These are phyloP conservation scores for Rhizopogon vulgaris DNA, from an alignment of 768 basidiomycete genomes.

Conservation along the genomic window DNA sequence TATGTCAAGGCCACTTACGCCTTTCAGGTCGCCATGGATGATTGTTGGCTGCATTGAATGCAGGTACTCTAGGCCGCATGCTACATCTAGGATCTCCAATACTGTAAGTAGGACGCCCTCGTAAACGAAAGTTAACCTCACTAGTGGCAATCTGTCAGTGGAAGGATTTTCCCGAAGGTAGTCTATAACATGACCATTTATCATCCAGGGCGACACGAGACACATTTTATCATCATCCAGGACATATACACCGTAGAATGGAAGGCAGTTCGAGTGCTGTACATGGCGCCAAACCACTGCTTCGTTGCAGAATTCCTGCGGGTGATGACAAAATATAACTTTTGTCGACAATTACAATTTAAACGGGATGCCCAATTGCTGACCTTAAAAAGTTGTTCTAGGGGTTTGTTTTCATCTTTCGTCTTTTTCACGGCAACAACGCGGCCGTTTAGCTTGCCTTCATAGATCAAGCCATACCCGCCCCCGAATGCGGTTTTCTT, in stretches of 20 bases:
- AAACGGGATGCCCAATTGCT: background rate
- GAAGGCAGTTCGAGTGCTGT: slow-evolving; percentile 29
- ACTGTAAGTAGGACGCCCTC: background rate
- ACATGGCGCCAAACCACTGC: slow-evolving; percentile 29
- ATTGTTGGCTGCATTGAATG: slow-evolving; percentile 35
- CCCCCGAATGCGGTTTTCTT: slow-evolving; percentile 8
- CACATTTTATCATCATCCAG: slow-evolving; percentile 13
- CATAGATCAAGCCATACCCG: slow-evolving; percentile 16
- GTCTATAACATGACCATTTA: slow-evolving; percentile 22
- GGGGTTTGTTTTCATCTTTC: background rate
- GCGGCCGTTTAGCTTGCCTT: slow-evolving; percentile 13
- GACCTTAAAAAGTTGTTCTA: slow-evolving; percentile 14
- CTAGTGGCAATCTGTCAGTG: slow-evolving; percentile 24
- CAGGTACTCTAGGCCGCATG: slow-evolving; percentile 36
- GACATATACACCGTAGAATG: slow-evolving; percentile 27
- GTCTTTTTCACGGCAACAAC: slow-evolving; percentile 25
- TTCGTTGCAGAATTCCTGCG: slow-evolving; percentile 23
- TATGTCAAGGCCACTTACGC: slow-evolving; percentile 12
- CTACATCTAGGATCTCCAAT: slow-evolving; percentile 35
- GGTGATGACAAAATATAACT: background rate
- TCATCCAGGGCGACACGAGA: slow-evolving; percentile 38
- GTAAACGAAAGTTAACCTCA: slow-evolving; percentile 12
- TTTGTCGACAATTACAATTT: background rate
- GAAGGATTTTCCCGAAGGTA: slow-evolving; percentile 22
- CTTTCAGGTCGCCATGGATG: slow-evolving; percentile 25